Evolutionary conservation across 1,284 basidiomycete genomes (phyloP).

Genomic region (Rhodotorula sp.): DNA sequence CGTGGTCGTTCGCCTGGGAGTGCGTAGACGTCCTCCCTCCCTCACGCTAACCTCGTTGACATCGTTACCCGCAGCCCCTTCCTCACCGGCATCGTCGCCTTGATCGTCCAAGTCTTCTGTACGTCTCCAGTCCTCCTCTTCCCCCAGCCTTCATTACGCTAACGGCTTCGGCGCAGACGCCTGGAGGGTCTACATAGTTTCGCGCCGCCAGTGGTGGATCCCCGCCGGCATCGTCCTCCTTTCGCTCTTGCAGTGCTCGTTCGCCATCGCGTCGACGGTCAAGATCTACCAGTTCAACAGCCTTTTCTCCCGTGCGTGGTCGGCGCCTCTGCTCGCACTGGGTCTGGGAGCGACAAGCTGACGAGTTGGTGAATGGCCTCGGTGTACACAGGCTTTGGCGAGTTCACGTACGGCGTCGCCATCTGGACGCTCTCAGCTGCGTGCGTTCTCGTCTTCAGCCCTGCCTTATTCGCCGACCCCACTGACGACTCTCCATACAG

Average conservation of each 20-base stretch:
- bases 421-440: slow-evolving; percentile 21
- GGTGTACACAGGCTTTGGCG: background rate
- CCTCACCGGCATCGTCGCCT: slow-evolving; percentile 10
- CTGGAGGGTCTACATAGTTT: slow-evolving; percentile 6
- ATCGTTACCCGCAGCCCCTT: background rate
- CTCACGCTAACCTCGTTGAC: too few relatives aligned
- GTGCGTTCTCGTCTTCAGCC: background rate
- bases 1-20: slow-evolving; percentile 7
- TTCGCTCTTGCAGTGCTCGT: background rate
- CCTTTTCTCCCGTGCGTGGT: slow-evolving; percentile 1
- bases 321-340: too few relatives aligned
- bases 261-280: slow-evolving; percentile 3
- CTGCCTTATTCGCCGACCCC: too few relatives aligned
- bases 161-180: background rate
- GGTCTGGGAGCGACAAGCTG: too few relatives aligned
- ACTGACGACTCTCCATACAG: background rate
- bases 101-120: slow-evolving; percentile 7
- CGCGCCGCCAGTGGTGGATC: background rate
- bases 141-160: background rate
- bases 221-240: background rate
- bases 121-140: background rate
- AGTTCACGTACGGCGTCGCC: slow-evolving; percentile 19
- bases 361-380: background rate
- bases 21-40: background rate
- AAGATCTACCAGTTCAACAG: slow-evolving; percentile 9